Conservation (phyloP, 192 early-diverging fungal genomes). For the Coemansia sp. region DNA sequence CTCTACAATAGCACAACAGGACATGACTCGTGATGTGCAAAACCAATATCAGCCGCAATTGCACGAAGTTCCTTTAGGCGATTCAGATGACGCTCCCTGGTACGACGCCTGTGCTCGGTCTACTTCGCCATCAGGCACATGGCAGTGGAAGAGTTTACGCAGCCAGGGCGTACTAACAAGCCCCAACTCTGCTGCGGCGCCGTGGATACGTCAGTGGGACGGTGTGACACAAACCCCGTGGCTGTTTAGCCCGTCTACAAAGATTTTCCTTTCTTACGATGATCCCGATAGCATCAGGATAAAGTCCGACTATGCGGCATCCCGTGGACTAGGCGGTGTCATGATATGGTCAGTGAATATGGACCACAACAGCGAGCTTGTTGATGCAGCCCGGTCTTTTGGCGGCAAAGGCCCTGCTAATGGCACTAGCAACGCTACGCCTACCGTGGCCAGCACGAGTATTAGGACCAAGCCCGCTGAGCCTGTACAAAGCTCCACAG, state of each 20-base stretch:
- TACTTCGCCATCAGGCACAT: constrained; percentile 60
- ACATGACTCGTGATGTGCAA: constrained; percentile 30
- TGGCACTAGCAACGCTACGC: not conserved
- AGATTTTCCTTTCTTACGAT: constrained; percentile 68
- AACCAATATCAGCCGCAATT: constrained; percentile 38
- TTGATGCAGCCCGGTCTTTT: constrained; percentile 41
- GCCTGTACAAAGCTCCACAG: not conserved
- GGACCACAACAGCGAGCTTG: constrained; percentile 62
- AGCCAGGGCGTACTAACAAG: constrained; percentile 55
- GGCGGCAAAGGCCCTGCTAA: not conserved
- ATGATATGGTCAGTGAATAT: constrained; percentile 64
- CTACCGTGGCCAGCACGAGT: not conserved
- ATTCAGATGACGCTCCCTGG: constrained; percentile 62
- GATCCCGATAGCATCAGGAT: constrained; percentile 61
- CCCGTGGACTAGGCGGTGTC: constrained; percentile 60
- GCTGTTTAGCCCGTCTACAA: constrained; percentile 66
- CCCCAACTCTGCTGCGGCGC: constrained; percentile 55
- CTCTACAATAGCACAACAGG: constrained; percentile 39
- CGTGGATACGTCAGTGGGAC: constrained; percentile 71
- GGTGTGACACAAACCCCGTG: constrained; percentile 65
- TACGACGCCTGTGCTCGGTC: constrained; percentile 57
- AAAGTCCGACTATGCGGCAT: constrained; percentile 62
- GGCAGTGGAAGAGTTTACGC: constrained; percentile 67
- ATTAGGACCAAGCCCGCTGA: not conserved
- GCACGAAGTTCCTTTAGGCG: constrained; percentile 51